Evolutionary conservation across 208 protist species (phyloP).

Genomic region (Histomonas meleagridis): DNA sequence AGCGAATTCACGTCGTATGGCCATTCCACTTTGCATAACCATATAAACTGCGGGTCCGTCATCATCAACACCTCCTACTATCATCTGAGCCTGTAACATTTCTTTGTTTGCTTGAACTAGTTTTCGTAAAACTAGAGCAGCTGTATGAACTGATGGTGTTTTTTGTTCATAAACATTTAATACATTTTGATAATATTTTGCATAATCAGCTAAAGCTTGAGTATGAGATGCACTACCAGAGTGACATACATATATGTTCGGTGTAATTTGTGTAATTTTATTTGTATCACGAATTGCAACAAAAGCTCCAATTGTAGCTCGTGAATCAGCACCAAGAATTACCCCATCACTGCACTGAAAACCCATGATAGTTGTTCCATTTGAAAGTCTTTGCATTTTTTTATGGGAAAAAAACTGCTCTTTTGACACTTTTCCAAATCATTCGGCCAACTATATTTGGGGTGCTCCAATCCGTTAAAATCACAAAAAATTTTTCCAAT

Average conservation of each 20-base stretch:
- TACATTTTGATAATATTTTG: not conserved
- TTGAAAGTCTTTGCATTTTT: no score
- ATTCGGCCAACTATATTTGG: no score
- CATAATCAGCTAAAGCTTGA: not conserved
- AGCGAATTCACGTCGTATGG: not conserved
- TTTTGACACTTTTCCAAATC: no score
- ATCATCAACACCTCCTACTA: not conserved
- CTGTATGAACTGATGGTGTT: not conserved
- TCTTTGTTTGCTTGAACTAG: not conserved
- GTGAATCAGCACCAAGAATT: not conserved
- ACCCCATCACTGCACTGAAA: not conserved
- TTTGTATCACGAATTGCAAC: not conserved
- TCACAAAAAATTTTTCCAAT: no score
- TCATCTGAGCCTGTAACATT: not conserved
- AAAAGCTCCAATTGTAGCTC: not conserved
- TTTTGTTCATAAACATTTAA: not conserved
- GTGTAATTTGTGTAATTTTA: conserved; percentile 24
- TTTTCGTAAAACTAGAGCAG: not conserved
- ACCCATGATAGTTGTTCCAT: conserved; percentile 17
- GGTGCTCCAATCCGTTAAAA: no score
- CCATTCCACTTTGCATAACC: not conserved
- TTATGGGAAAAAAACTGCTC: no score
- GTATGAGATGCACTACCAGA: not conserved
- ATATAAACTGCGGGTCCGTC: not conserved
- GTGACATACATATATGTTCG: not conserved